Evolutionary conservation across 2,329 filamentous ascomycete species (phyloP).

Genomic region (Xylariaceae sp.): DNA sequence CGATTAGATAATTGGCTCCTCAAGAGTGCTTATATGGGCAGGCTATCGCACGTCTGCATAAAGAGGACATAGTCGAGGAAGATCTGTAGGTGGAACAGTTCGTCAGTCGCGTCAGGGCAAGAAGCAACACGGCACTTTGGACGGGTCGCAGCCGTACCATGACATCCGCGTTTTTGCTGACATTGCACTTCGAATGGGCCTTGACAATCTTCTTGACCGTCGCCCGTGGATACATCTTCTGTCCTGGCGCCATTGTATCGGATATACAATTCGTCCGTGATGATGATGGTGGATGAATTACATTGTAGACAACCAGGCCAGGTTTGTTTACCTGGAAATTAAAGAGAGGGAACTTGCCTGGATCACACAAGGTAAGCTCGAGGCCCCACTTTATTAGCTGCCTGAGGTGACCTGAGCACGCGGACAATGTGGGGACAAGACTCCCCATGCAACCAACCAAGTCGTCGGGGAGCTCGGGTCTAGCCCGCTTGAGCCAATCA

Average conservation of each 20-base stretch:
- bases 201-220: constrained; percentile 88
- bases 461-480: not conserved
- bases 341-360: not conserved
- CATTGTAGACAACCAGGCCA: not conserved
- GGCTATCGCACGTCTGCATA: constrained; percentile 53
- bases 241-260: constrained; percentile 51
- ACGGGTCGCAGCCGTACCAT: constrained; percentile 50
- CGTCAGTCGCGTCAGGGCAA: constrained; percentile 27
- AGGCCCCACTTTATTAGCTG: not conserved
- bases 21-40: not conserved
- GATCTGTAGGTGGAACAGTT: constrained; percentile 48
- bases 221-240: constrained; percentile 75
- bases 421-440: not conserved
- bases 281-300: not conserved
- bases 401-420: not conserved
- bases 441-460: not conserved
- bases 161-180: constrained; percentile 83
- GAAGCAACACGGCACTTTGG: constrained; percentile 22
- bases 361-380: not conserved
- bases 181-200: constrained; percentile 71
- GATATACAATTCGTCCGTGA: not conserved
- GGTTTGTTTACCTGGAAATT: not conserved
- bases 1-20: constrained; percentile 4
- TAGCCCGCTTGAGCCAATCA: not conserved
- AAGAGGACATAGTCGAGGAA: constrained; percentile 82